These are phyloP conservation scores for Monilinia fructicola DNA, from an alignment of 2,329 filamentous ascomycete species.

Conservation along the genomic window DNA sequence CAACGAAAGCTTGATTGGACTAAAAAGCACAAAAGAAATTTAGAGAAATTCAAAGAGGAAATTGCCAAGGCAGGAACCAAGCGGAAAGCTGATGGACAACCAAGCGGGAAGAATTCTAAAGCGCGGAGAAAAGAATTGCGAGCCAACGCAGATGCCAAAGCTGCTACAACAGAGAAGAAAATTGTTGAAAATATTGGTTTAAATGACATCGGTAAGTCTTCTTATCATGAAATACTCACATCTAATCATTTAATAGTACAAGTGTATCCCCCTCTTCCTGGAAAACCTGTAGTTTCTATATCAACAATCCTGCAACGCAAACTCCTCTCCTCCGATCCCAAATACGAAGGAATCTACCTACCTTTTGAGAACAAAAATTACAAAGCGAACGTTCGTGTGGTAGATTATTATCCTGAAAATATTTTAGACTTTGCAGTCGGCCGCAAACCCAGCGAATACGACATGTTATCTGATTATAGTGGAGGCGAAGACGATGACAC, in stretches of 20 bases:
- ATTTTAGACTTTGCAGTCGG: constrained; percentile 69
- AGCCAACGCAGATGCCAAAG: constrained; percentile 36
- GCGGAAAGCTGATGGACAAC: constrained; percentile 31
- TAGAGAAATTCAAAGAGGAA: constrained; percentile 43
- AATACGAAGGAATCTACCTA: constrained; percentile 45
- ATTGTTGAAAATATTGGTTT: constrained; percentile 27
- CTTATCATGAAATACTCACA: background rate
- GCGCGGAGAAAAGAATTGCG: constrained; percentile 37
- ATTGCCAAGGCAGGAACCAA: constrained; percentile 41
- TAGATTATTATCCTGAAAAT: constrained; percentile 73
- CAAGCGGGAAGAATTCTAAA: constrained; percentile 31
- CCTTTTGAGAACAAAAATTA: constrained; percentile 77
- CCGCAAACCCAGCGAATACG: constrained; percentile 48
- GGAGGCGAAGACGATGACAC: constrained; percentile 37
- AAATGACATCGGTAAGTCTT: constrained; percentile 42
- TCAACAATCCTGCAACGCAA: constrained; percentile 15
- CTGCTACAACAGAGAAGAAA: constrained; percentile 32
- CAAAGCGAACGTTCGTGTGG: constrained; percentile 67
- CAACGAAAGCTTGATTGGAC: constrained; percentile 64
- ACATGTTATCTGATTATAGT: constrained; percentile 49
- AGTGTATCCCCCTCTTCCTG: background rate
- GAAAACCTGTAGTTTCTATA: background rate
- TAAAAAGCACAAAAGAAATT: constrained; percentile 43
- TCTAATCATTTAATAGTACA: constrained; percentile 17
- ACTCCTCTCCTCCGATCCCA: constrained; percentile 3